Evolutionary conservation across 148 eudicot genomes (phyloP), one percentile per base, ranked within the genome.

Genomic region (Silene conica): DNA sequence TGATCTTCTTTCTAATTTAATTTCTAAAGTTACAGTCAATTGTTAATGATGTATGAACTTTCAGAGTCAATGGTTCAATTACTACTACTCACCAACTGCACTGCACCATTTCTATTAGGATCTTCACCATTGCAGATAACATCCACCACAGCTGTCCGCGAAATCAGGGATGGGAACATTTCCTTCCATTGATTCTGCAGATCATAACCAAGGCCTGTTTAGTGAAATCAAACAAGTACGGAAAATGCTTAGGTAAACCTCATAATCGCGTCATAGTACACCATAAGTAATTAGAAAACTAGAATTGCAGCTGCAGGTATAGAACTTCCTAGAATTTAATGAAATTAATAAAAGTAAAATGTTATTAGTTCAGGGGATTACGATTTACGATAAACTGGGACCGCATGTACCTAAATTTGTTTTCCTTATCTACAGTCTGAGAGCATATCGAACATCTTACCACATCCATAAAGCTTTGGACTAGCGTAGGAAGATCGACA

Each of bases 131-230:
- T 79, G 75, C 76, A 73, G 67, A 95, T 87, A 31, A 88, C 88
- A 76, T 92, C 96, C 6, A 95, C 86, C 21, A 92, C 86, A 60
- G 89, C 90, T 16, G 98, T 97, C 81, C 88, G 88, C 1, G 97
- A 86, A 72, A 95, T 82, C 83, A 95, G 75, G 82, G 86, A 80
- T 59, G 96, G 93, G 78, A 95, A 92, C 92, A 95, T 83, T 72
- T 95, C 98, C 81, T 85, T 89, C 96, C 92, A 95, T 76, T 88
- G 92, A 78, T 90, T 92, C 98, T 95, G 77, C 79, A 31, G 34
- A 31, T 5, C 34, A 31, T 31, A 31, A 31, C 34, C 34, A 31
- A 2, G 34, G 34, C 3, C 3, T 31, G 34, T 31, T 31, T 31
- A 31, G 34, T 31, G 34, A 31, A 31, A 31, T 31, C 4, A 31